Percentiles rank a stretch among this genome's conserved stretches.
phyloP scores from a whole-genome alignment of 2,329 filamentous ascomycete species.

The Canariomyces notabilis region DNA sequence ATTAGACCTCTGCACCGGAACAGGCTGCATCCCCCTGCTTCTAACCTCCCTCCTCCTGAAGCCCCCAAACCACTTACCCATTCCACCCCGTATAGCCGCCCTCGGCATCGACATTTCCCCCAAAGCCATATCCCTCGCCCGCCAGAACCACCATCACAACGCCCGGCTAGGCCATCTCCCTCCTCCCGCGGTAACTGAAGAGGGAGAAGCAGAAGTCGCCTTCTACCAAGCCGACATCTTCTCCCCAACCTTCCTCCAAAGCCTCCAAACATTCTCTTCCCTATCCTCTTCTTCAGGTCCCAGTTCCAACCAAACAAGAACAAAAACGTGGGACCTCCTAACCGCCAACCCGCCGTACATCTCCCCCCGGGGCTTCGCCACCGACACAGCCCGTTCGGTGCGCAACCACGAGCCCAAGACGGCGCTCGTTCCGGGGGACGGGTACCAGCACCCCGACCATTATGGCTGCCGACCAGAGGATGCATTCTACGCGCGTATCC shows the following conservation, averaged over 20 bases:
- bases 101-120: constrained; percentile 69
- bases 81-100: constrained; percentile 40
- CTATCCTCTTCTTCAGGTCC: not conserved
- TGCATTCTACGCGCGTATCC: constrained; percentile 63
- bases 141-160: constrained; percentile 57
- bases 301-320: not conserved
- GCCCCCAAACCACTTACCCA: constrained; percentile 35
- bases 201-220: too few species aligned
- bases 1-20: constrained; percentile 84
- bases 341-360: constrained; percentile 92
- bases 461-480: constrained; percentile 34
- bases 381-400: constrained; percentile 66
- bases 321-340: constrained; percentile 53
- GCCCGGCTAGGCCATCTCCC: constrained; percentile 21
- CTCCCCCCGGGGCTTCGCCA: constrained; percentile 57
- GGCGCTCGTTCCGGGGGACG: constrained; percentile 70
- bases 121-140: constrained; percentile 59
- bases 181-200: not conserved
- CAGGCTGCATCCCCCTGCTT: constrained; percentile 77
- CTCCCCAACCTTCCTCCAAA: constrained; percentile 16
- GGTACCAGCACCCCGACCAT: constrained; percentile 5
- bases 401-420: constrained; percentile 73
- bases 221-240: constrained; percentile 22
- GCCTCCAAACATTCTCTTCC: too few species aligned
- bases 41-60: constrained; percentile 57